A percentile compares a stretch with the other conserved stretches of the same genome.
These are phyloP conservation scores for Colletotrichum eleusines DNA, from an alignment of 2,329 filamentous ascomycete species.

Conservation along the genomic window DNA sequence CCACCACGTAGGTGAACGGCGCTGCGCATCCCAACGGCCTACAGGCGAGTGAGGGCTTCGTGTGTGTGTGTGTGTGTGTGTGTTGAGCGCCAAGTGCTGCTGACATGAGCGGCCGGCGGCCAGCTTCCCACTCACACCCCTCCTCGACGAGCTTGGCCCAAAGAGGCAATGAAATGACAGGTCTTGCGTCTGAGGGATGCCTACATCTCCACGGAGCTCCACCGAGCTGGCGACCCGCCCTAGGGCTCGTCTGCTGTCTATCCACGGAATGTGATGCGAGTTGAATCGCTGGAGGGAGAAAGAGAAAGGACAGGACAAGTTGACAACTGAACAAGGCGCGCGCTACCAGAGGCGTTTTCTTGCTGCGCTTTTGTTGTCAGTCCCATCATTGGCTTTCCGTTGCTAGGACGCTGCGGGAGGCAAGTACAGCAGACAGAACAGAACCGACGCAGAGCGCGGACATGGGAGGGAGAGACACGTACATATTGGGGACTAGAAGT, in stretches of 20 bases:
- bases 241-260: slow-evolving; percentile 35
- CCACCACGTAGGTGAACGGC: slow-evolving; percentile 28
- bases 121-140: slow-evolving; percentile 20
- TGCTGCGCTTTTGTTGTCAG: slow-evolving; percentile 17
- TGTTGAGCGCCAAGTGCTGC: slow-evolving; percentile 26
- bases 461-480: slow-evolving; percentile 17
- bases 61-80: not conserved
- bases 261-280: slow-evolving; percentile 12
- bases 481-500: slow-evolving; percentile 35
- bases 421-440: slow-evolving; percentile 17
- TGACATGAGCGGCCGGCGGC: slow-evolving; percentile 39
- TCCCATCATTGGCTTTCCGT: slow-evolving; percentile 34
- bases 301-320: slow-evolving; percentile 1
- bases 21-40: too few relatives aligned
- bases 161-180: slow-evolving; percentile 38
- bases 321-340: slow-evolving; percentile 5
- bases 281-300: slow-evolving; percentile 11
- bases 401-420: slow-evolving; percentile 32
- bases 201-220: slow-evolving; percentile 23
- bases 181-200: slow-evolving; percentile 28
- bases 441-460: slow-evolving; percentile 11
- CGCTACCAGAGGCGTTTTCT: slow-evolving; percentile 20
- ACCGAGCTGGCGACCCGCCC: slow-evolving; percentile 29
- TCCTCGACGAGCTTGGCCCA: slow-evolving; percentile 17
- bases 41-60: slow-evolving; percentile 9